Evolutionary conservation across 1,139 yeast genomes (phyloP).

Genomic region (Geotrichum restrictum): DNA sequence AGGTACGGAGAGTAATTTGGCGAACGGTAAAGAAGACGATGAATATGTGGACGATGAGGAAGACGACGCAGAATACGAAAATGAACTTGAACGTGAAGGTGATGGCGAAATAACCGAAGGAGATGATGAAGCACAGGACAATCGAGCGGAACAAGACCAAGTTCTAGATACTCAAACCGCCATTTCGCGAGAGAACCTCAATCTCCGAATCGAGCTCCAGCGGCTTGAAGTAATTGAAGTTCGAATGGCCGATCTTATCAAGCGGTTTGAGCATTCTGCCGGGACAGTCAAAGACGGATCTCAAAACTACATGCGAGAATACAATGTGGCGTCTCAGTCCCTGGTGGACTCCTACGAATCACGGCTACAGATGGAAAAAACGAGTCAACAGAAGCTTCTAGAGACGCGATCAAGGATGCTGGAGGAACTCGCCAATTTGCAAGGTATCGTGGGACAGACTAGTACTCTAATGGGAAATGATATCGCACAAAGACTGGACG

Average conservation of each 20-base stretch:
- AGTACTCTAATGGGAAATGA: constrained; percentile 7
- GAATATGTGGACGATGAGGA: not conserved
- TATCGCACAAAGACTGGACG: not conserved
- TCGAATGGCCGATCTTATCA: constrained; percentile 26
- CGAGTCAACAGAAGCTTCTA: constrained; percentile 21
- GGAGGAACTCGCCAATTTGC: constrained; percentile 8
- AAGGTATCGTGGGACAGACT: constrained; percentile 2
- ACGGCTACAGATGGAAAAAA: constrained; percentile 26
- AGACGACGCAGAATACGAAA: not conserved
- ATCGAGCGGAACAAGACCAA: too few relatives aligned
- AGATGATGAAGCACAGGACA: not conserved
- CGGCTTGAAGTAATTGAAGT: constrained; percentile 28
- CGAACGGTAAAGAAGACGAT: not conserved
- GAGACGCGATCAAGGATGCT: constrained; percentile 3
- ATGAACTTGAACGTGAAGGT: not conserved
- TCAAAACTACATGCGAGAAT: constrained; percentile 25
- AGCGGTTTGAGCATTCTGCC: constrained; percentile 27
- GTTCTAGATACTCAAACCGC: constrained; percentile 5
- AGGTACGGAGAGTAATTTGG: too few relatives aligned
- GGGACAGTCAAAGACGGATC: constrained; percentile 25
- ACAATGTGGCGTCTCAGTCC: constrained; percentile 24
- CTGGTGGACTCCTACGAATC: constrained; percentile 27
- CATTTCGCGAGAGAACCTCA: constrained; percentile 23
- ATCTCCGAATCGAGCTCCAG: constrained; percentile 31
- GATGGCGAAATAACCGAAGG: constrained; percentile 1